These are phyloP conservation scores for Maudiozyma pseudohumilis DNA, from an alignment of 805 yeast genomes.

Conservation along the genomic window DNA sequence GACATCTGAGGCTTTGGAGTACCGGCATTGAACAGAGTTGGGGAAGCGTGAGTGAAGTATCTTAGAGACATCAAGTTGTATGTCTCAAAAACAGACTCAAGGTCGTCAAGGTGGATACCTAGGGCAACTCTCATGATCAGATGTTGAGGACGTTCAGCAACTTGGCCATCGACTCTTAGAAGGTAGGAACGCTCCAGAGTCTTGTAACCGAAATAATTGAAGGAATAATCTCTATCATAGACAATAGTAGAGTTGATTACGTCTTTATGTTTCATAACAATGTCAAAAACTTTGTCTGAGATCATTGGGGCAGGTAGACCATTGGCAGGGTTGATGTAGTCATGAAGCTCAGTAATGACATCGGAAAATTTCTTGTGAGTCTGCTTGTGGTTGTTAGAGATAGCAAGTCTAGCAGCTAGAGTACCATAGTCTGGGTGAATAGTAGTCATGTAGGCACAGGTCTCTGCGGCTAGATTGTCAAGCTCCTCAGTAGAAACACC, in stretches of 20 bases:
- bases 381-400: constrained; percentile 84
- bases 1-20: constrained; percentile 75
- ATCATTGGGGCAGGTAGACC: constrained; percentile 45
- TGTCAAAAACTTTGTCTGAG: constrained; percentile 49
- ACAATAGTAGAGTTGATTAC: constrained; percentile 61
- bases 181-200: constrained; percentile 81
- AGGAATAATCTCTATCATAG: constrained; percentile 60
- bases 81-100: constrained; percentile 61
- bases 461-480: constrained; percentile 78
- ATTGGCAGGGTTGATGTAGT: constrained; percentile 68
- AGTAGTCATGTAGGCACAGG: constrained; percentile 92
- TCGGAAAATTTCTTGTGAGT: constrained; percentile 72
- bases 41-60: constrained; percentile 87
- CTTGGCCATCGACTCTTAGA: constrained; percentile 45
- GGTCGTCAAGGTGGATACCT: constrained; percentile 68
- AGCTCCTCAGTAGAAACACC: constrained; percentile 85
- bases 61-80: constrained; percentile 77
- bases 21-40: constrained; percentile 88
- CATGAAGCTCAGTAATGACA: constrained; percentile 57
- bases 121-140: constrained; percentile 81
- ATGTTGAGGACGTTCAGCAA: constrained; percentile 84
- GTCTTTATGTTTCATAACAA: constrained; percentile 51
- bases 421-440: constrained; percentile 94
- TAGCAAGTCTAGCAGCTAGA: constrained; percentile 88
- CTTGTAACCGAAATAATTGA: constrained; percentile 80